Evolutionary conservation across 2,329 filamentous ascomycete genomes (phyloP).

Genomic region (Sporothrix protearum): DNA sequence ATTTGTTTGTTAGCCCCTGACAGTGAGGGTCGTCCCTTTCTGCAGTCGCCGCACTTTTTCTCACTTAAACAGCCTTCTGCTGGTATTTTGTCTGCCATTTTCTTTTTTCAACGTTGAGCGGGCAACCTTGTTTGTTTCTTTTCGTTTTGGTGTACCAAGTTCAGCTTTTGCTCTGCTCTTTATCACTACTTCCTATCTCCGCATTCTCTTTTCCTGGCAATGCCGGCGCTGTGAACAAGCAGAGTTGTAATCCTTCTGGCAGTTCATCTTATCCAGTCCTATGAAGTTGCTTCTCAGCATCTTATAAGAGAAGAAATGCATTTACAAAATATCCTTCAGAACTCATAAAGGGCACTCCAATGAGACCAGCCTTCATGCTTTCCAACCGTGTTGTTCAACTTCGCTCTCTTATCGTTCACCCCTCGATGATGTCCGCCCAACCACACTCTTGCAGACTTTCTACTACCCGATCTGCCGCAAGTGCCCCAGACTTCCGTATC

Average conservation of each 20-base stretch:
- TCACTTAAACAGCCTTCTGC: neutral
- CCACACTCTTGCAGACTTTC: neutral
- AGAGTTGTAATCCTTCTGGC: no score
- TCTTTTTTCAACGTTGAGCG: neutral
- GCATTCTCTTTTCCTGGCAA: neutral
- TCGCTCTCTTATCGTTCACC: neutral
- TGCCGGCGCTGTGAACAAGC: no score
- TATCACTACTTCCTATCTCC: neutral
- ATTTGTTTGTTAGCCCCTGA: slow-evolving; percentile 1
- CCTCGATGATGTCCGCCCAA: neutral
- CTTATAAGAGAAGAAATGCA: neutral
- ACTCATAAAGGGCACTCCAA: neutral
- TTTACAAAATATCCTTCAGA: neutral
- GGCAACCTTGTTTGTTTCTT: neutral
- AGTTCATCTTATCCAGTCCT: neutral
- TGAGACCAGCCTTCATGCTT: neutral
- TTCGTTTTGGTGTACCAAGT: neutral
- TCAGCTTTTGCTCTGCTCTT: neutral
- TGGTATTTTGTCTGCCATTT: slow-evolving; percentile 10
- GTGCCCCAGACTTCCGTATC: neutral
- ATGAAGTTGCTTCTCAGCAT: neutral
- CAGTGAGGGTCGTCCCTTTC: neutral
- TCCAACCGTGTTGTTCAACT: neutral
- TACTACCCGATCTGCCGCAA: neutral
- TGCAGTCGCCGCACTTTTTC: neutral